Base-by-base conservation (phyloP, 225 moss, liverwort and hornwort species). In the Ulota crispa region DNA sequence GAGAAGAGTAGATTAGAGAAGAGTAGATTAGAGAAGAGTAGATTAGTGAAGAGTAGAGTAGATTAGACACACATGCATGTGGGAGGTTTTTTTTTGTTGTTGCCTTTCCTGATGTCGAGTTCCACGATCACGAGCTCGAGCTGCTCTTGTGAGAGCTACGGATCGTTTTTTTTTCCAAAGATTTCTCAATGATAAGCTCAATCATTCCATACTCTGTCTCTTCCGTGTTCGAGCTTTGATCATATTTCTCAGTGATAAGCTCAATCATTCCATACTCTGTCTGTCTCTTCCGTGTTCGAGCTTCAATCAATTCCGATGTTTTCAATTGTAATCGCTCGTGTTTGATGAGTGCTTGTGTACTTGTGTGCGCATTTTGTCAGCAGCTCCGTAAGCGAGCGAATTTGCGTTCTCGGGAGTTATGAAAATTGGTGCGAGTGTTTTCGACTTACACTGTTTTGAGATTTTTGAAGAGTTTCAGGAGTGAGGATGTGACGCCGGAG, bases 41-140 rank as follows among this genome's bases (percentile, higher is more conserved):
- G n/a, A n/a, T 39, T 39, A 39, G 16, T n/a, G 47, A 3, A 50
- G 50, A 50, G 18, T 5, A 50, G 39, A 39, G 39, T n/a, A n/a
- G n/a, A n/a, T 39, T 39, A 39, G 16, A 50, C 45, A 50, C 45
- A 50, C 45, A 68, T 14, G 0, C 63, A 64, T 64, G 70, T 31
- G 57, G 69, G 55, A 70, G 76, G 85, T 42, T 10, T 37, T 59
- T 69, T 52, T 14, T 45, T 45, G 34, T 34, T 32, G 75, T 23
- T 62, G 75, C 75, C 70, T 86, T 10, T 15, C 82, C 78, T 75
- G 42, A 28, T 68, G 83, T 73, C 45, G 39, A 55, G 34, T 26
- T 26, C 27, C 76, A 70, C 61, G 37, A 73, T 80, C 68, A 62
- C 80, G 28, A 73, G 83, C 73, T 55, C 14, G 31, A 56, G 41